A percentile compares a stretch with the other conserved stretches of the same genome.
Evolutionary conservation across 129 eudicot species (phyloP).

Genomic region (Ambrosia artemisiifolia): DNA sequence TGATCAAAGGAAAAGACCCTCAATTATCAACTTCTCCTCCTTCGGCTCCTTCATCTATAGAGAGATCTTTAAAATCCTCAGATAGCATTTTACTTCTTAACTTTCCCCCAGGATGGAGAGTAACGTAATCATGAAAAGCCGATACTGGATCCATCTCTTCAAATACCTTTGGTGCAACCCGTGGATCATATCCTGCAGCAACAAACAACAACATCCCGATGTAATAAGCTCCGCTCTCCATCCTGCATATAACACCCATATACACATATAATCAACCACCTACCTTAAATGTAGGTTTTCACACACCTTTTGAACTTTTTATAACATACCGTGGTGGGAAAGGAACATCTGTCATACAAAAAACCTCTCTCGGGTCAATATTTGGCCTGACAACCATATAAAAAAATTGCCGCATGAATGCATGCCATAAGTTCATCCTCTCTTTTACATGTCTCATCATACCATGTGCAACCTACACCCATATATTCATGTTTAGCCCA

Average conservation of each 20-base stretch:
- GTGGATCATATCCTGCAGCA: constrained; percentile 81
- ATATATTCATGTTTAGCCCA: constrained; percentile 6
- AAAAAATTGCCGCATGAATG: constrained; percentile 43
- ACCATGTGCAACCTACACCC: constrained; percentile 69
- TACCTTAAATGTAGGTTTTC: not conserved
- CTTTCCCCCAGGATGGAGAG: constrained; percentile 43
- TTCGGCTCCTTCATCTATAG: constrained; percentile 38
- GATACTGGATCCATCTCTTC: constrained; percentile 58
- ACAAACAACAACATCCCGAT: constrained; percentile 68
- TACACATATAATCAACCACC: not conserved
- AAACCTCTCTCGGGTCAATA: constrained; percentile 53
- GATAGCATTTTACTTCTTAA: constrained; percentile 56
- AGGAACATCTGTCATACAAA: constrained; percentile 61
- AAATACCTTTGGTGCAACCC: constrained; percentile 67
- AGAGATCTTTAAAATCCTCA: no score
- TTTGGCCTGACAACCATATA: constrained; percentile 66
- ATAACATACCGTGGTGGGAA: constrained; percentile 64
- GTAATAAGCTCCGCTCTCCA: constrained; percentile 94
- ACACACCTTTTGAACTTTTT: not conserved
- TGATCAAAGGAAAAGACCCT: constrained; percentile 48
- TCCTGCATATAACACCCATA: constrained; percentile 36
- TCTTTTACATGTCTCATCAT: constrained; percentile 59
- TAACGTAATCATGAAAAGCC: not conserved
- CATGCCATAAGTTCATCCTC: constrained; percentile 65
- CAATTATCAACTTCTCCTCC: constrained; percentile 37